Evolutionary conservation across 139 green algal genomes (phyloP).

Genomic region (Ettlia oleoabundans): DNA sequence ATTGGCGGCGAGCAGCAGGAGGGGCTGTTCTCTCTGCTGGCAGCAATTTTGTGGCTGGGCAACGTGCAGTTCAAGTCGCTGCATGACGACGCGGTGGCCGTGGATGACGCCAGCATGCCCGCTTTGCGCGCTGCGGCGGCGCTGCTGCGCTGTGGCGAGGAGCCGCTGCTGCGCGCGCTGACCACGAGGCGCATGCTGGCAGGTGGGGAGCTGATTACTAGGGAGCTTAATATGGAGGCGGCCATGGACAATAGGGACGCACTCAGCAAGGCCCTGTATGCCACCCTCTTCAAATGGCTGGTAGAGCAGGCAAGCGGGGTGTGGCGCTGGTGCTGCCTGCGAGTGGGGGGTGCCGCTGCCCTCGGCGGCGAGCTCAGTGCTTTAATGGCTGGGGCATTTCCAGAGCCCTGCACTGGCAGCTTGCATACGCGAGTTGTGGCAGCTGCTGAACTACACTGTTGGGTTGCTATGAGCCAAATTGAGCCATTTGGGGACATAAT

Average conservation of each 20-base stretch:
- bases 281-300: slow-evolving; percentile 72
- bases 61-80: slow-evolving; percentile 78
- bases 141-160: slow-evolving; percentile 56
- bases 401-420: background rate
- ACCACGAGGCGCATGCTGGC: slow-evolving; percentile 57
- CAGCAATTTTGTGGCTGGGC: slow-evolving; percentile 87
- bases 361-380: no score
- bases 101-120: slow-evolving; percentile 7
- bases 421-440: background rate
- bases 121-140: slow-evolving; percentile 42
- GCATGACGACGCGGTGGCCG: slow-evolving; percentile 26
- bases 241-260: slow-evolving; percentile 70
- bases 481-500: background rate
- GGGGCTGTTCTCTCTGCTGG: slow-evolving; percentile 69
- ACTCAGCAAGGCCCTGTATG: slow-evolving; percentile 85
- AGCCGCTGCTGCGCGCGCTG: slow-evolving; percentile 59
- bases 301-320: slow-evolving; percentile 64
- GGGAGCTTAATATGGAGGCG: slow-evolving; percentile 64
- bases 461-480: background rate
- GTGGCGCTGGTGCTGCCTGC: no score
- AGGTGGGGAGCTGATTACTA: slow-evolving; percentile 68
- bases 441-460: background rate
- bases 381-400: no score
- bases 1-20: slow-evolving; percentile 67
- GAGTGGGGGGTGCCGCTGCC: no score